A percentile compares a stretch with the other conserved stretches of the same genome.
These are phyloP conservation scores for Chrysochromulina parva DNA, from an alignment of 78 protist species.

Conservation along the genomic window DNA sequence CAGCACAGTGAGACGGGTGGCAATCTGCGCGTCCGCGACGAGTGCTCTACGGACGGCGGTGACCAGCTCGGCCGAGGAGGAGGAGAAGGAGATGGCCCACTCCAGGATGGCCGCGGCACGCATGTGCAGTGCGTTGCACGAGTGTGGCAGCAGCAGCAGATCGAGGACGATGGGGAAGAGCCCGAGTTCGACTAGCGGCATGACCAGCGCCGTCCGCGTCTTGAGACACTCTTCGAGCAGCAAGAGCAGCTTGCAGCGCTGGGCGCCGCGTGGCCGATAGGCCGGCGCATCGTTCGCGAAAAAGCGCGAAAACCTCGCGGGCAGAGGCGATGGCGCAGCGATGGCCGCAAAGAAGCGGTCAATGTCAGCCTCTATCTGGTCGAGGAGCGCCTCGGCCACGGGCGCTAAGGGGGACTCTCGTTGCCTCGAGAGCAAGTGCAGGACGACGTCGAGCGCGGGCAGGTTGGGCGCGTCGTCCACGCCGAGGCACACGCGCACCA, in stretches of 20 bases:
- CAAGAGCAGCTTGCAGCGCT: background rate
- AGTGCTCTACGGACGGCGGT: background rate
- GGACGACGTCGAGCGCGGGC: too few relatives aligned
- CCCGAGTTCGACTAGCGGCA: background rate
- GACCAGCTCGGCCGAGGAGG: background rate
- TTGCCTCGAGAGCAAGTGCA: too few relatives aligned
- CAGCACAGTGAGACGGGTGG: background rate
- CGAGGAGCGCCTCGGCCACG: too few relatives aligned
- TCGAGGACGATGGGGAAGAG: slow-evolving; percentile 1
- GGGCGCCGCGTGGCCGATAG: background rate
- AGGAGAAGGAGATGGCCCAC: background rate
- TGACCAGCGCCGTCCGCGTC: too few relatives aligned
- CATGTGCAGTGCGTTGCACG: background rate
- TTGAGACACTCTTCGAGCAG: background rate
- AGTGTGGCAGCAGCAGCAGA: background rate
- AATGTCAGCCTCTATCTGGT: too few relatives aligned
- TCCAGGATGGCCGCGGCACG: background rate
- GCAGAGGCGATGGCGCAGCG: too few relatives aligned
- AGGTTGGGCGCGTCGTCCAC: too few relatives aligned
- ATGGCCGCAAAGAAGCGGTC: too few relatives aligned
- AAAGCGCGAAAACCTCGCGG: too few relatives aligned
- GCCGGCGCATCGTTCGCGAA: too few relatives aligned
- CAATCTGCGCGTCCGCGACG: background rate
- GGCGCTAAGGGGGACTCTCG: too few relatives aligned
- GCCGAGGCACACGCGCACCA: too few relatives aligned